phyloP scores from a whole-genome alignment of 2,329 filamentous ascomycete species.

The Dothideomycetidae sp. region DNA sequence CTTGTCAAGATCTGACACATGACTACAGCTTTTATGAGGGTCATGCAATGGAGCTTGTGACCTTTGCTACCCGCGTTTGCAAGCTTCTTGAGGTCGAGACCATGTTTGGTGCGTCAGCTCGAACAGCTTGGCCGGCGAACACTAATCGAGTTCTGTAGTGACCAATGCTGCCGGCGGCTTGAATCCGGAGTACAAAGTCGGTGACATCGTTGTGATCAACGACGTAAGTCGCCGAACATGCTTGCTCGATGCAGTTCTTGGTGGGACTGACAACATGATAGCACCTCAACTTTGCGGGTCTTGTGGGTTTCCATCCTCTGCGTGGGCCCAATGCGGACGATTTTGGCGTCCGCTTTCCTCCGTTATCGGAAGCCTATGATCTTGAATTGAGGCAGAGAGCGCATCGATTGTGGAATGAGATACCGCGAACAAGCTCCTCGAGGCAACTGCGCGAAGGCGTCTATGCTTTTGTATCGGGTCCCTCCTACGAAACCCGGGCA shows the following conservation, averaged over 20 bases:
- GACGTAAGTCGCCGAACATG: slow-evolving; percentile 42
- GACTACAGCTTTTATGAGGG: slow-evolving; percentile 50
- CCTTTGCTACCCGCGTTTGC: slow-evolving; percentile 51
- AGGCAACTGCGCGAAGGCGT: slow-evolving; percentile 48
- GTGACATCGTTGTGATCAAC: slow-evolving; percentile 51
- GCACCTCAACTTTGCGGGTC: slow-evolving; percentile 50
- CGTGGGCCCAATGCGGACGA: slow-evolving; percentile 48
- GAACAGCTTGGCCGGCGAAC: neutral
- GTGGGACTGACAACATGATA: slow-evolving; percentile 19
- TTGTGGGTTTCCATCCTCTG: slow-evolving; percentile 47
- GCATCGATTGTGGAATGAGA: slow-evolving; percentile 42
- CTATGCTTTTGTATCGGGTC: slow-evolving; percentile 50
- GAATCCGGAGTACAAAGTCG: slow-evolving; percentile 48
- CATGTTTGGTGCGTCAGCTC: slow-evolving; percentile 38
- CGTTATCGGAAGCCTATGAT: slow-evolving; percentile 52
- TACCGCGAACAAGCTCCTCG: slow-evolving; percentile 31
- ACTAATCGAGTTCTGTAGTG: slow-evolving; percentile 27
- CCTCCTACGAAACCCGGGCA: slow-evolving; percentile 51
- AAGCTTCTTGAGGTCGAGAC: slow-evolving; percentile 47
- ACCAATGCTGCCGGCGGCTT: slow-evolving; percentile 54
- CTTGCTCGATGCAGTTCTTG: too few species aligned
- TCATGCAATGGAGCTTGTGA: slow-evolving; percentile 46
- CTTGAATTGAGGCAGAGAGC: slow-evolving; percentile 43
- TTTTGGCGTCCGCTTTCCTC: slow-evolving; percentile 48
- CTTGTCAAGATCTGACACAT: slow-evolving; percentile 1